Evolutionary conservation across 2,329 filamentous ascomycete species (phyloP).

Genomic region (Fusarium goolgardi): DNA sequence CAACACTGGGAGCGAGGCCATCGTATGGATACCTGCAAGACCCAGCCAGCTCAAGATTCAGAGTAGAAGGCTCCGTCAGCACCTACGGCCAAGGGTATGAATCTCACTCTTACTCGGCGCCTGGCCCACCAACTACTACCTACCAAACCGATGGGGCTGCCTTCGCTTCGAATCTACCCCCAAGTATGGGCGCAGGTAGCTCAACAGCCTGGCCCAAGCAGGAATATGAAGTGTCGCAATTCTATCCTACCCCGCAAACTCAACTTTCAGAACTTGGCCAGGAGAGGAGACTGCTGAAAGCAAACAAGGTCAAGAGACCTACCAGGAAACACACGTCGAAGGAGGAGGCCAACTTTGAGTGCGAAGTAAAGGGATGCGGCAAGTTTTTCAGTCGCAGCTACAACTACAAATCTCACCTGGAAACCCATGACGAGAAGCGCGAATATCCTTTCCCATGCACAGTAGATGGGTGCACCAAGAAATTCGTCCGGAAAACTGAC

Average conservation of each 20-base stretch:
- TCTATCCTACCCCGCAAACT: slow-evolving; percentile 38
- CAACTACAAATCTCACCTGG: slow-evolving; percentile 88
- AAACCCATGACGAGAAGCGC: slow-evolving; percentile 81
- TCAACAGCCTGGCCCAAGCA: slow-evolving; percentile 42
- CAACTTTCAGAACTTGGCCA: slow-evolving; percentile 38
- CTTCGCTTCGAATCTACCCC: slow-evolving; percentile 36
- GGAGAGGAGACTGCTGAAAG: slow-evolving; percentile 42
- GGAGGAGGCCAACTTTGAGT: slow-evolving; percentile 78
- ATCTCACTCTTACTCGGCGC: slow-evolving; percentile 36
- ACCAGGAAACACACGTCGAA: slow-evolving; percentile 69
- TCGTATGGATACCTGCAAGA: slow-evolving; percentile 46
- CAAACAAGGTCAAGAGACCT: slow-evolving; percentile 49
- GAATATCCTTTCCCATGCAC: slow-evolving; percentile 77
- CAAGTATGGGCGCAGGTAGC: slow-evolving; percentile 29
- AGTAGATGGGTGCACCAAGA: slow-evolving; percentile 73
- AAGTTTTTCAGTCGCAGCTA: slow-evolving; percentile 85
- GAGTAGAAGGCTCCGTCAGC: slow-evolving; percentile 35
- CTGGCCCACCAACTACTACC: slow-evolving; percentile 30
- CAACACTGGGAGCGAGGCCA: slow-evolving; percentile 31
- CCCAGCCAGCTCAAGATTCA: slow-evolving; percentile 31
- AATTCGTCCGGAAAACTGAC: slow-evolving; percentile 86
- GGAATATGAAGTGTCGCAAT: slow-evolving; percentile 43
- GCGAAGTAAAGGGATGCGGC: slow-evolving; percentile 75
- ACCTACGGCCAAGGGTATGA: slow-evolving; percentile 41
- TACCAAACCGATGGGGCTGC: slow-evolving; percentile 41